Conservation (phyloP, 2,329 filamentous ascomycete species). For the Arthrinium phaeospermum region DNA sequence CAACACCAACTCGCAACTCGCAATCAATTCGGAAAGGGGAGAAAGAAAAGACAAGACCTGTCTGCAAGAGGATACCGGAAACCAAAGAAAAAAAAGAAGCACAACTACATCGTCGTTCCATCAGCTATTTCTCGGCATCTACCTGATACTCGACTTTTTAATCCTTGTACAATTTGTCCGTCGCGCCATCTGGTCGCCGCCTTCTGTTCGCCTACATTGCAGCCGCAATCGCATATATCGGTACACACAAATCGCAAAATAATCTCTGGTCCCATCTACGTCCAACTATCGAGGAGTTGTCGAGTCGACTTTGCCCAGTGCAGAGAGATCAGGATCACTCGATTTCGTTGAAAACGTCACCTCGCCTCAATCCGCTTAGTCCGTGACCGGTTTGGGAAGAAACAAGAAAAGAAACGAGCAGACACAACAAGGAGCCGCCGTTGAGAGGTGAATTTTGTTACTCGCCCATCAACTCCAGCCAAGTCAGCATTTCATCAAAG, state of each 20-base stretch:
- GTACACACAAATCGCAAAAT: conserved; percentile 30
- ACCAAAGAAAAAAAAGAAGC: conserved; percentile 1
- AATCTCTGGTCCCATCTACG: conserved; percentile 27
- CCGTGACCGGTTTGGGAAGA: conserved; percentile 27
- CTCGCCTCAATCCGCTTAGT: not conserved
- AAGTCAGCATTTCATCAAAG: conserved; percentile 10
- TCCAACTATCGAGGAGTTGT: conserved; percentile 27
- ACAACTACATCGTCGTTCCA: conserved; percentile 20
- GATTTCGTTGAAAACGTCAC: not conserved
- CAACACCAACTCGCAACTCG: conserved; percentile 28
- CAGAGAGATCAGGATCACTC: conserved; percentile 17
- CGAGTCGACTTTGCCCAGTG: conserved; percentile 1
- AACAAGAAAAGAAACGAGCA: conserved; percentile 28
- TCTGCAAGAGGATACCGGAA: conserved; percentile 20
- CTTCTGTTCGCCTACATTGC: conserved; percentile 30
- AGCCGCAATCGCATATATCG: conserved; percentile 31
- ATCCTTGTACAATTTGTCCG: conserved; percentile 43
- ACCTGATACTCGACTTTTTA: conserved; percentile 35
- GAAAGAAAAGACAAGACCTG: conserved; percentile 32
- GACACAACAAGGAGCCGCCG: conserved; percentile 32
- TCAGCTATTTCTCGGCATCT: conserved; percentile 27
- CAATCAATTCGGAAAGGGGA: conserved; percentile 34
- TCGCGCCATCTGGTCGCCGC: conserved; percentile 30
- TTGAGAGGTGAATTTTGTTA: conserved; percentile 18
- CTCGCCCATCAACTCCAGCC: conserved; percentile 20